A percentile compares a stretch with the other conserved stretches of the same genome.
Evolutionary conservation across 257 asterid genomes (phyloP).

Genomic region (Salvia hispanica): DNA sequence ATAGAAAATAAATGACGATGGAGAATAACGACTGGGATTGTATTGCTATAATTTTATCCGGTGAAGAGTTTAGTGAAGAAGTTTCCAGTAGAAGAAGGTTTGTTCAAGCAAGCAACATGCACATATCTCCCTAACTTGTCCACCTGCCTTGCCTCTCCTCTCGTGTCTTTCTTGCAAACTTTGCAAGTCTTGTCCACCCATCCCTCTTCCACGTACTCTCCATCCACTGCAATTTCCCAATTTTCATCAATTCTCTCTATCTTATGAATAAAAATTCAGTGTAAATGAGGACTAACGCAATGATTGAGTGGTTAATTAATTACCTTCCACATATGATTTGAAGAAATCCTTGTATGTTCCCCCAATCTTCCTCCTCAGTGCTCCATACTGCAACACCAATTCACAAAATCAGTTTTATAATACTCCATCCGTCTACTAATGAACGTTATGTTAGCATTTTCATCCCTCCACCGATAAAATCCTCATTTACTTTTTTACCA

Average conservation of each 20-base stretch:
- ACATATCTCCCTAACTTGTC: slow-evolving; percentile 86
- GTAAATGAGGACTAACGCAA: not conserved
- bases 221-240: slow-evolving; percentile 57
- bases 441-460: no score
- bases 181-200: slow-evolving; percentile 98
- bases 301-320: not conserved
- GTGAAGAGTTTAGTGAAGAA: slow-evolving; percentile 81
- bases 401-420: not conserved
- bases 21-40: not conserved
- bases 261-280: no score
- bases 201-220: slow-evolving; percentile 90
- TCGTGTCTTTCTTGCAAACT: slow-evolving; percentile 91
- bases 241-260: no score
- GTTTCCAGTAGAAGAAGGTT: slow-evolving; percentile 50
- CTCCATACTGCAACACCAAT: slow-evolving; percentile 65
- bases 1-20: not conserved
- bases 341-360: slow-evolving; percentile 98
- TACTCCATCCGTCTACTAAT: no score
- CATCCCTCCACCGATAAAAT: no score
- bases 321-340: slow-evolving; percentile 95
- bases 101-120: slow-evolving; percentile 73
- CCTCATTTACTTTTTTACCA: no score
- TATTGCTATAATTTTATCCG: slow-evolving; percentile 20
- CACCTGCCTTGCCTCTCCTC: slow-evolving; percentile 77
- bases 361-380: slow-evolving; percentile 96